A percentile compares a stretch with the other conserved stretches of the same genome.
Evolutionary conservation across 2,329 filamentous ascomycete genomes (phyloP).

Genomic region (Pestalotiopsis fici): DNA sequence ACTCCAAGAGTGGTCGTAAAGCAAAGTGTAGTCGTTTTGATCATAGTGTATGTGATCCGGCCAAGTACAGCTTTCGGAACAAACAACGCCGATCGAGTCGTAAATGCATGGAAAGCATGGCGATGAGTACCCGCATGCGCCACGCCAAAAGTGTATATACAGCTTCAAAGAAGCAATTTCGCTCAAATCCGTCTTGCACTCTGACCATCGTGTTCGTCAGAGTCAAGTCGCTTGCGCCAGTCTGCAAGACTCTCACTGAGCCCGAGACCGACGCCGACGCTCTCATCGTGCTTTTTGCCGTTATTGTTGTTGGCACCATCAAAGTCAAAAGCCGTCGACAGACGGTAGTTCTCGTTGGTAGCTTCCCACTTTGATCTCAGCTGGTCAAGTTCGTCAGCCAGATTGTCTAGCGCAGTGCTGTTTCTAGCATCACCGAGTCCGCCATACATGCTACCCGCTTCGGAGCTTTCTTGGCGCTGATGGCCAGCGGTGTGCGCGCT

Average conservation of each 20-base stretch:
- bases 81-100: conserved; percentile 1
- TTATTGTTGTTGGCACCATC: conserved; percentile 49
- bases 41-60: not conserved
- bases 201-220: conserved; percentile 39
- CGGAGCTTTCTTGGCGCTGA: conserved; percentile 56
- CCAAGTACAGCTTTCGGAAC: not conserved
- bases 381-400: conserved; percentile 90
- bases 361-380: conserved; percentile 92
- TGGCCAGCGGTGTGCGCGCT: conserved; percentile 41
- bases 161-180: conserved; percentile 19
- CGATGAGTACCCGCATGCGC: not conserved
- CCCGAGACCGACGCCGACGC: conserved; percentile 40
- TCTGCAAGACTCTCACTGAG: conserved; percentile 74
- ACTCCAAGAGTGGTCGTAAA: conserved; percentile 5
- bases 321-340: conserved; percentile 89
- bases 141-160: not conserved
- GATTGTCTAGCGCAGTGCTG: conserved; percentile 77
- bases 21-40: not conserved
- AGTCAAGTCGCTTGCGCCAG: conserved; percentile 78
- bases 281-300: conserved; percentile 45
- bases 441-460: conserved; percentile 64
- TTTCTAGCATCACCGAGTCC: conserved; percentile 56
- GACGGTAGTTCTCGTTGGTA: conserved; percentile 90
- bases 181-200: conserved; percentile 17
- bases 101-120: not conserved